Evolutionary conservation across 2,329 filamentous ascomycete species (phyloP).

Genomic region (Fusarium albosuccineum): DNA sequence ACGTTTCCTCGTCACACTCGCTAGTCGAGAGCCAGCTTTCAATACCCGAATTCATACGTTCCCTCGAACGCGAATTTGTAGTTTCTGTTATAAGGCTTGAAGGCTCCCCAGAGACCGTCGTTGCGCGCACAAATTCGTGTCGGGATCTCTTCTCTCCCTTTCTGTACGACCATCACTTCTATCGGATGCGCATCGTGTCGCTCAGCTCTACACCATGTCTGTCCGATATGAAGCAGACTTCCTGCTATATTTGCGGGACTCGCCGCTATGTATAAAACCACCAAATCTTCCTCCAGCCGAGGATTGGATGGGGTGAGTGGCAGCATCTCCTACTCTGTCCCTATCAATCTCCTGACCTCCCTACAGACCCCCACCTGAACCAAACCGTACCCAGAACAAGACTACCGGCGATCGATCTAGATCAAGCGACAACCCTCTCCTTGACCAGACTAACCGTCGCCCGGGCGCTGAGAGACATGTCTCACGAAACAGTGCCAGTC

Average conservation of each 20-base stretch:
- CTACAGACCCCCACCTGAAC: conserved; percentile 60
- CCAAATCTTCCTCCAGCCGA: conserved; percentile 83
- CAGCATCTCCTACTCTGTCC: conserved; percentile 19
- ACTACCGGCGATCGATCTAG: conserved; percentile 59
- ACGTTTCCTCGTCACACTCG: conserved; percentile 27
- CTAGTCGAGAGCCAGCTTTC: conserved; percentile 11
- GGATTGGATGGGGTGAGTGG: conserved; percentile 93
- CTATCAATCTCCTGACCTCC: conserved; percentile 38
- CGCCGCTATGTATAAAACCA: conserved; percentile 86
- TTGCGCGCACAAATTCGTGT: not conserved
- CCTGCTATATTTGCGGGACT: conserved; percentile 81
- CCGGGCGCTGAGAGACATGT: conserved; percentile 65
- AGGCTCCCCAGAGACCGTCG: not conserved
- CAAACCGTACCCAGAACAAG: conserved; percentile 60
- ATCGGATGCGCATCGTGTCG: conserved; percentile 56
- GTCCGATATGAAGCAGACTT: conserved; percentile 81
- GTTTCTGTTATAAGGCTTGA: conserved; percentile 3
- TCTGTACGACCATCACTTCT: conserved; percentile 40
- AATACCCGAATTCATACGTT: conserved; percentile 1
- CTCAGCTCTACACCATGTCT: conserved; percentile 59
- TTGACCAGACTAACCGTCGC: conserved; percentile 66
- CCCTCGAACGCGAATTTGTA: not conserved
- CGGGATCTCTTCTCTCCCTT: conserved; percentile 14
- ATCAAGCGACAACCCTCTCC: conserved; percentile 58
- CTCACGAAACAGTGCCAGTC: conserved; percentile 71